Conservation (phyloP, 768 basidiomycete genomes). For the Ramaria rubella region DNA sequence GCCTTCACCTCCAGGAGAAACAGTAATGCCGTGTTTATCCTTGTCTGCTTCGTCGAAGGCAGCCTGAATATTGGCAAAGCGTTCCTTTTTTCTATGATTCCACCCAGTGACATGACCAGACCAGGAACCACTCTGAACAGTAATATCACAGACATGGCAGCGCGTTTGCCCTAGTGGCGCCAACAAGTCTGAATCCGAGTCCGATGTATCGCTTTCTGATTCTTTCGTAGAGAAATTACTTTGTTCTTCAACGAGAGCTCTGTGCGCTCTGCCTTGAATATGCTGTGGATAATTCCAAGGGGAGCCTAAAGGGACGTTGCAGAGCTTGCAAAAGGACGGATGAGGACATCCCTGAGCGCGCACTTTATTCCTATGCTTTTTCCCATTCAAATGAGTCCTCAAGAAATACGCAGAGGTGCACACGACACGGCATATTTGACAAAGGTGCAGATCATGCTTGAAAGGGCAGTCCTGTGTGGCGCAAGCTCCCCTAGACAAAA, state of each 20-base stretch:
- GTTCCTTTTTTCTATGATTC: slow-evolving; percentile 33
- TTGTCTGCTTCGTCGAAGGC: slow-evolving; percentile 47
- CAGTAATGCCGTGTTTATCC: slow-evolving; percentile 45
- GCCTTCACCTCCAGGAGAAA: slow-evolving; percentile 27
- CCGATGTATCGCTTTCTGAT: neutral
- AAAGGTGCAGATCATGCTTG: slow-evolving; percentile 33
- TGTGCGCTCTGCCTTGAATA: neutral
- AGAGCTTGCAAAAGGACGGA: slow-evolving; percentile 5
- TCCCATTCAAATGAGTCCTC: slow-evolving; percentile 24
- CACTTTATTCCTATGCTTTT: slow-evolving; percentile 26
- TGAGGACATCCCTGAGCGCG: neutral
- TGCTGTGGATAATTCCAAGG: neutral
- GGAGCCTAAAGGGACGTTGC: slow-evolving; percentile 1
- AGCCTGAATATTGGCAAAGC: slow-evolving; percentile 33
- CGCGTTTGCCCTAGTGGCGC: neutral
- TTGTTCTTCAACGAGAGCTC: neutral
- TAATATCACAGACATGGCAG: slow-evolving; percentile 2
- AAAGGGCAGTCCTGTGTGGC: slow-evolving; percentile 23
- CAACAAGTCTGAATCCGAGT: neutral
- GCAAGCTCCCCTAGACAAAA: slow-evolving; percentile 34
- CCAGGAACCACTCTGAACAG: neutral
- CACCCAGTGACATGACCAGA: slow-evolving; percentile 1
- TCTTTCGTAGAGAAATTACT: neutral
- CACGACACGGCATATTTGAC: slow-evolving; percentile 34
- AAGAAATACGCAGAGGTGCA: slow-evolving; percentile 21